phyloP scores from a whole-genome alignment of 257 asterid genomes.

The Coffea eugenioides region DNA sequence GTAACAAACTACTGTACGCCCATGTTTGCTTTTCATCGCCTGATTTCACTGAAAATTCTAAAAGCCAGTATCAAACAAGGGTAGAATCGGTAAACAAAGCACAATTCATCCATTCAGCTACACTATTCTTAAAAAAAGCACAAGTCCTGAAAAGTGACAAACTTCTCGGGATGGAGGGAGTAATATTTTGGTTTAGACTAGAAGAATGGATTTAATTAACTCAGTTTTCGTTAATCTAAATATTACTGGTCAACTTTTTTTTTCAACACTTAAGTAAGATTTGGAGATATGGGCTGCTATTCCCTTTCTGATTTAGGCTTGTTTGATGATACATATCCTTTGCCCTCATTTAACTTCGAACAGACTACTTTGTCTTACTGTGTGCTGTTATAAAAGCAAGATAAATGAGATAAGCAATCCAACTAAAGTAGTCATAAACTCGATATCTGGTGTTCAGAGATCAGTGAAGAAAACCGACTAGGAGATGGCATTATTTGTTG shows the following conservation, averaged over 20 bases:
- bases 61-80: too few relatives aligned
- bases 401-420: background rate
- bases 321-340: background rate
- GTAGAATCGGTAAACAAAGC: too few relatives aligned
- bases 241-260: background rate
- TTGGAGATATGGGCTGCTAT: background rate
- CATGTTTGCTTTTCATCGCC: too few relatives aligned
- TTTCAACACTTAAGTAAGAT: background rate
- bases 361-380: background rate
- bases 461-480: background rate
- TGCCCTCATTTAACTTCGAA: background rate
- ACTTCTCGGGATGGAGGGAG: too few relatives aligned
- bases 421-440: background rate
- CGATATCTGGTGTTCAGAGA: background rate
- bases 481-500: background rate
- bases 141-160: too few relatives aligned
- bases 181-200: background rate
- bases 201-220: background rate
- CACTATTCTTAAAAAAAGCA: too few relatives aligned
- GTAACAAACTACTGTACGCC: too few relatives aligned
- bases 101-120: too few relatives aligned
- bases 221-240: background rate
- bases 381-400: background rate
- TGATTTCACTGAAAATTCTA: too few relatives aligned
- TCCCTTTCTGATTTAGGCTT: background rate